Evolutionary conservation across 495 filamentous ascomycete species (phyloP), one percentile per base, ranked within the genome.

Genomic region (Aspergillus funiculosus): DNA sequence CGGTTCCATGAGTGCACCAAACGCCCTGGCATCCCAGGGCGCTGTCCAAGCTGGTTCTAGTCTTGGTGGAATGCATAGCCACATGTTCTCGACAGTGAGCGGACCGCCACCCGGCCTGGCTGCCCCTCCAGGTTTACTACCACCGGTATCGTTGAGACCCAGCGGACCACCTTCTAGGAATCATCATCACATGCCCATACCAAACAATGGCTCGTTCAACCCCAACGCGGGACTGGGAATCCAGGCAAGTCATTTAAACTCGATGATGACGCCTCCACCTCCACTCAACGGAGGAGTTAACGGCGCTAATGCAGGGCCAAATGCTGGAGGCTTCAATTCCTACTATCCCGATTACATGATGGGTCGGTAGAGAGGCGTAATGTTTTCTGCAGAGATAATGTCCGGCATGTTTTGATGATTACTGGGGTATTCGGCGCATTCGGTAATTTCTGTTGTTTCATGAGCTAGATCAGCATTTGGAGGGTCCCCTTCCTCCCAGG

Each of bases 81-180:
- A 77, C 45, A 71, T 77, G 44, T 89, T 87, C 57, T 81, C 81
- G 4, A 79, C 82, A 0, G 82, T 84, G 5, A 87, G 69, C 58
- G 83, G 86, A 5, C 86, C 86, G 17, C 86, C 86, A 5, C 86
- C 86, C 0, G 86, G 86, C 0, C 71, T 90, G 28, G 45, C 76
- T 1, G 80, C 78, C 24, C 86, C 86, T 7, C 86, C 86, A 14
- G 85, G 85, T 21, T 70, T 86, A 19, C 66, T 66, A 19, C 64
- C 74, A 37, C 60, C 64, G 4, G 53, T 66, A 47, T 60, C 60
- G 6, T 36, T 63, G 35, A 57, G 66, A 45, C 66, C 69, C 39
- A 67, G 66, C 18, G 59, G 56, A 27, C 66, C 64, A 50, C 50
- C 53, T 25, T 52, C 58, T 13, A 59, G 57, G 13, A 61, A 64